phyloP scores from a whole-genome alignment of 768 basidiomycete species.

The Nevesoporus exiguus region DNA sequence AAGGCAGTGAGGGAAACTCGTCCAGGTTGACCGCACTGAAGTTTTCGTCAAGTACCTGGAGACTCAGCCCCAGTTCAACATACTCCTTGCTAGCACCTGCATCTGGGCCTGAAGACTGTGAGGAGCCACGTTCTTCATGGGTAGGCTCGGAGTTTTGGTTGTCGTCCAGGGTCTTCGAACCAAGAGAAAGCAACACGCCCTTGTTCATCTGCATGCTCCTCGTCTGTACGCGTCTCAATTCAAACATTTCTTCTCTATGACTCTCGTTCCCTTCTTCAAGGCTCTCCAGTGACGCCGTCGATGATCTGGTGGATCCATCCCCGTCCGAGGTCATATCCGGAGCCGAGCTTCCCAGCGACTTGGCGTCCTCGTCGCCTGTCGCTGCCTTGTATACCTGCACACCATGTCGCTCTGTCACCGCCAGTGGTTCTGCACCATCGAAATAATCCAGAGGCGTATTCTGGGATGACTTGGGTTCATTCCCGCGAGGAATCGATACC shows the following conservation, averaged over 20 bases:
- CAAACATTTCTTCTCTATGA: constrained; percentile 36
- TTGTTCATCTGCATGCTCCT: constrained; percentile 50
- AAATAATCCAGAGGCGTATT: neutral
- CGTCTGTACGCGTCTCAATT: constrained; percentile 45
- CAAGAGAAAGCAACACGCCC: constrained; percentile 40
- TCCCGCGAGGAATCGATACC: neutral
- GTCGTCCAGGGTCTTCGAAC: constrained; percentile 10
- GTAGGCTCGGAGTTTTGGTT: neutral
- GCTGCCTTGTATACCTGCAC: neutral
- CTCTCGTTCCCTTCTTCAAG: constrained; percentile 15
- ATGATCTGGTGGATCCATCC: constrained; percentile 22
- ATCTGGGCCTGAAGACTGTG: neutral
- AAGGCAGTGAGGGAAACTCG: constrained; percentile 47
- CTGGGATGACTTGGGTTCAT: neutral
- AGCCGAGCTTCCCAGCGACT: constrained; percentile 18
- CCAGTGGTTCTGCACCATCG: neutral
- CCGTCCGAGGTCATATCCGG: constrained; percentile 27
- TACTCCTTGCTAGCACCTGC: constrained; percentile 11
- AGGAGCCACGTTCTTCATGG: constrained; percentile 5
- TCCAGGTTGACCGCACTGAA: constrained; percentile 42
- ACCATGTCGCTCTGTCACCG: neutral
- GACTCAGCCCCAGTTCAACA: constrained; percentile 13
- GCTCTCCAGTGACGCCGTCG: constrained; percentile 26
- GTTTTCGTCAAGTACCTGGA: constrained; percentile 33
- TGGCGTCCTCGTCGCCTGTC: constrained; percentile 14